Percentiles rank a stretch among this genome's conserved stretches.
phyloP scores from a whole-genome alignment of 2,329 filamentous ascomycete genomes.

The Xylariales sp. region DNA sequence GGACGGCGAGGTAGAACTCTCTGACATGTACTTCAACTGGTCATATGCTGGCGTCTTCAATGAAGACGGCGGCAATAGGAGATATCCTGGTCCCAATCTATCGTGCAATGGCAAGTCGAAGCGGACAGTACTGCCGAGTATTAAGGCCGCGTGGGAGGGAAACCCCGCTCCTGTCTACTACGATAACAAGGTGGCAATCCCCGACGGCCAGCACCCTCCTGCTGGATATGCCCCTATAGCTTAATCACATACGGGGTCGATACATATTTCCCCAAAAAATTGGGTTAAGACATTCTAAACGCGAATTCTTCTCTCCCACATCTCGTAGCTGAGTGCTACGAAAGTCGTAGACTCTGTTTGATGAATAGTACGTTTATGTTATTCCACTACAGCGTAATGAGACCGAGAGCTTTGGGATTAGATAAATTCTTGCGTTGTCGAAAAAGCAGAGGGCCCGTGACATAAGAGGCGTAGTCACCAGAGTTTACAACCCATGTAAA shows the following conservation, averaged over 20 bases:
- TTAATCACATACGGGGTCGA: constrained; percentile 9
- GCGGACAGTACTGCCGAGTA: constrained; percentile 53
- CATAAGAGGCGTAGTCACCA: neutral
- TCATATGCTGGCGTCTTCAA: constrained; percentile 66
- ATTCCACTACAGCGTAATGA: neutral
- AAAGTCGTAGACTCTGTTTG: neutral
- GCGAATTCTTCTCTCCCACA: neutral
- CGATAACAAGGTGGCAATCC: constrained; percentile 52
- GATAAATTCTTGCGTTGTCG: no score
- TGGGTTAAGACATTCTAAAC: neutral
- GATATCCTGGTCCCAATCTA: constrained; percentile 57
- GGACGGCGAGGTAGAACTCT: constrained; percentile 50
- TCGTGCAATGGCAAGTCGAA: constrained; percentile 40
- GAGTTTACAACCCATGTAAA: neutral
- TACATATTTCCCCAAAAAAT: neutral
- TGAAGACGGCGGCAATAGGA: constrained; percentile 50
- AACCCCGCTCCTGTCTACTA: constrained; percentile 58
- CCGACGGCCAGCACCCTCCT: constrained; percentile 59
- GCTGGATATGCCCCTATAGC: constrained; percentile 49
- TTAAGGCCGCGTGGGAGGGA: constrained; percentile 54
- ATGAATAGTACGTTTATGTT: neutral
- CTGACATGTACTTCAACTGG: constrained; percentile 61
- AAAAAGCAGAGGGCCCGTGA: neutral
- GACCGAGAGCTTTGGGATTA: no score
- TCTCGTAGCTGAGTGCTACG: neutral